Evolutionary conservation across 2,329 filamentous ascomycete genomes (phyloP), one percentile per base, ranked within the genome.

Genomic region (Sphaceloma murrayae): DNA sequence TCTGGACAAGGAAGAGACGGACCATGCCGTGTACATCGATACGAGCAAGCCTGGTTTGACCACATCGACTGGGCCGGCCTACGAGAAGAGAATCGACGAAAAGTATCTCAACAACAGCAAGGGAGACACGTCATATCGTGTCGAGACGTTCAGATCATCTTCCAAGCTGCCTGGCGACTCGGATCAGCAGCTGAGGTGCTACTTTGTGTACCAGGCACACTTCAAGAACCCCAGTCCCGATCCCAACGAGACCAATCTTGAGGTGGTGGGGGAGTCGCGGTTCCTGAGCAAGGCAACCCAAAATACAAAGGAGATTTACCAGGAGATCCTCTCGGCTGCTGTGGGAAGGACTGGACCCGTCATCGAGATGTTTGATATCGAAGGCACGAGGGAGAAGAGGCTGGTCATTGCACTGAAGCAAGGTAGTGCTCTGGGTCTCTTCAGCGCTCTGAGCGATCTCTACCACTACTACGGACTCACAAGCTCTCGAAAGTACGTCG

Each of bases 391-490:
- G 22, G 91, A 98, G 71, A 96, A 95, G 75, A 78, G 91, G 56
- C 70, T 98, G 49, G 87, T 98, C 46, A 76, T 98, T 56, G 91
- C 88, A 34, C 96, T 95, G 73, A 87, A 89, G 55, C 85, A 89
- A 54, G 82, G 88, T 51, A 94, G 89, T 13, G 91, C 91, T 21
- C 75, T 86, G 54, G 91, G 91, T 51, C 72, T 98, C 57, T 98
- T 98, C 74, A 94, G 88, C 55, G 87, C 91, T 19, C 69, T 98
- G 55, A 94, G 85, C 52, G 88, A 96, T 62, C 72, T 98, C 10
- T 98, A 98, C 70, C 91, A 98, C 68, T 96, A 95, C 75, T 98
- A 98, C 60, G 89, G 91, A 32, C 76, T 96, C 49, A 98, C 91
- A 2, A 94, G 85, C 58, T 91, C 91, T 19, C 77, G 91, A 55